Evolutionary conservation across 306 rosid species (phyloP), one percentile per base, ranked within the genome.

Genomic region (Vigna nakashimae): DNA sequence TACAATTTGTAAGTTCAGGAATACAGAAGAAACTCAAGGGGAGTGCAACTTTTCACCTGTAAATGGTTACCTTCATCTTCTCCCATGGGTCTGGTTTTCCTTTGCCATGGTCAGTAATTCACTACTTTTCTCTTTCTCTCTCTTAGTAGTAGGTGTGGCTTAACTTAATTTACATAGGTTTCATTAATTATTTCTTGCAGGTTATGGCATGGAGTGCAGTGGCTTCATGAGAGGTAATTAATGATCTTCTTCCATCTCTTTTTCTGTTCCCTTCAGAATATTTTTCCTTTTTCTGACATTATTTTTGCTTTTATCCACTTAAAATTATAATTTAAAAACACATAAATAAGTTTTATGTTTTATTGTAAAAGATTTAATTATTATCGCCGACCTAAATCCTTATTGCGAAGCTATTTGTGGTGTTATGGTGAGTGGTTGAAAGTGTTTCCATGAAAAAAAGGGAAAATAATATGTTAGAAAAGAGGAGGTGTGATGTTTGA

Each of bases 201-300:
- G 98, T 6, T 95, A 95, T 71, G 99, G 98, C 77, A 88, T 90
- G 96, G 99, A 95, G 77, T 95, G 98, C 91, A 85, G 98, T 74
- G 71, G 89, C 30, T 95, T 90, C 92, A 95, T 95, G 98, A 90
- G 86, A 89, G 99, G 99, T 95, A 86, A 83, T 85, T 71, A 88
- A 85, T 91, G 76, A 48, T 71, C 66, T 69, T 73, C 28, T 51
- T 42, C 0, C 9, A 46, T 22, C 30, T 9, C 20, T 9, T 12
- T 24, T 6, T 49, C 17, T 0, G 2, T 71, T 17, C 24, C 15
- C 8, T 13, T 16, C 9, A 36, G 4, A n/a, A 0, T 1, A 2
- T 6, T 38, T 34, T 26, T 26, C 28, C 28, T 26, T 26, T 36
- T 5, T 34, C 6, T 1, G 6, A 34, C 7, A 5, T 34, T 34